Evolutionary conservation across 2,329 filamentous ascomycete species (phyloP), one percentile per base, ranked within the genome.

Genomic region (Ascomycota sp.): DNA sequence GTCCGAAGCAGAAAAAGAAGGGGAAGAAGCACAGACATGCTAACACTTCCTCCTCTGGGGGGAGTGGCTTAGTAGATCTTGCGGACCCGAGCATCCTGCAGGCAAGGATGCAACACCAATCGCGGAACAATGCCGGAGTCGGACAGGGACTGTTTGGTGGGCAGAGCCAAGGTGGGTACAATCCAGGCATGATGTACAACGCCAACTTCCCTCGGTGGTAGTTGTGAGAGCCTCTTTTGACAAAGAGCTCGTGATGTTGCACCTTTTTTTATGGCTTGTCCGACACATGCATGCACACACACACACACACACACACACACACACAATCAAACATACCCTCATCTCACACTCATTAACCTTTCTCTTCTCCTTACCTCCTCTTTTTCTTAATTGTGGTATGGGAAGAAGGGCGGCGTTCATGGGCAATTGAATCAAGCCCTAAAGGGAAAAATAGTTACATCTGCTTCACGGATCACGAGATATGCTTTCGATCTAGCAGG

Each of bases 11-110:
- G 72, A 93, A 92, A 77, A 94, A 93, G 74, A 93, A 93, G 82
- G 83, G 83, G 67, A 94, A 93, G 75, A 94, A 94, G 82, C 86
- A 94, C 70, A 91, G 85, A 75, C 85, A 94, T 76, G 86, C 83
- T 89, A 93, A 94, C 82, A 94, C 86, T 86, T 93, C 85, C 80
- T 95, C 86, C 75, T 92, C 83, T 74, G 79, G 79, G 67, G 85
- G 83, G 73, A 81, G 82, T 80, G 85, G 81, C 67, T 74, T 94
- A 86, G 85, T 91, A 66, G 85, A 95, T 91, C 82, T 93, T 85
- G 82, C 80, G 69, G 85, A 95, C 82, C 86, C 86, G 69, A 93
- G 82, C 70, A 94, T 94, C 70, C 75, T 95, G 69, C 85, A 93
- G 67, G 82, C 82, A 58, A 81, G 85, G 69, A 78, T 92, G 69